These are phyloP conservation scores for Apiotrichum brassicae DNA, from an alignment of 1,284 basidiomycete species.

Conservation along the genomic window DNA sequence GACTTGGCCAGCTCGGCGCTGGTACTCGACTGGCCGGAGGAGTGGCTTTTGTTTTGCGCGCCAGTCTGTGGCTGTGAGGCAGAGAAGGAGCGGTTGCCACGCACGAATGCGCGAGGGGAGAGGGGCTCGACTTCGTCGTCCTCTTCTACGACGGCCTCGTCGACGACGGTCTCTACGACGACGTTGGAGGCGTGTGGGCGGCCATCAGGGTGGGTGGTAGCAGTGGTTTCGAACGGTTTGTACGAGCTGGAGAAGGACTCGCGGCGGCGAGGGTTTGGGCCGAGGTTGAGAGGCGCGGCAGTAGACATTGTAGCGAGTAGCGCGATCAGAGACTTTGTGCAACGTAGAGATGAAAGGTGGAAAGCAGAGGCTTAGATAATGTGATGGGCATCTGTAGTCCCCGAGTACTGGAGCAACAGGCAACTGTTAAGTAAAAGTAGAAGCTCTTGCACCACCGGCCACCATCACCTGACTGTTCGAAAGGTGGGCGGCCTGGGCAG, in stretches of 20 bases:
- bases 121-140: neutral
- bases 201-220: neutral
- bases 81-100: slow-evolving; percentile 2
- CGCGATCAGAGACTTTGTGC: no score
- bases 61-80: neutral
- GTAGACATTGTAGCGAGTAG: no score
- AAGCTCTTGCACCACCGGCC: no score
- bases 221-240: slow-evolving; percentile 1
- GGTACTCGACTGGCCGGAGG: no score
- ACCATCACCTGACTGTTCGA: no score
- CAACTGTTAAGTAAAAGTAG: no score
- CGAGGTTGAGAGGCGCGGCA: neutral
- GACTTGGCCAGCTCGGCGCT: neutral
- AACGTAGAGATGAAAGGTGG: no score
- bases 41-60: neutral
- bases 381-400: no score
- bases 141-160: neutral
- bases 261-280: slow-evolving; percentile 4
- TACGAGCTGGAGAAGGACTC: slow-evolving; percentile 4
- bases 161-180: neutral
- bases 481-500: no score
- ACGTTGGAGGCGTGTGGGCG: neutral
- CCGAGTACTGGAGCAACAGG: no score
- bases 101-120: neutral
- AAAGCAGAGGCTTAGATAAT: no score